Evolutionary conservation across 768 basidiomycete genomes (phyloP), one percentile per base, ranked within the genome.

Genomic region (Suillus ampliporus): DNA sequence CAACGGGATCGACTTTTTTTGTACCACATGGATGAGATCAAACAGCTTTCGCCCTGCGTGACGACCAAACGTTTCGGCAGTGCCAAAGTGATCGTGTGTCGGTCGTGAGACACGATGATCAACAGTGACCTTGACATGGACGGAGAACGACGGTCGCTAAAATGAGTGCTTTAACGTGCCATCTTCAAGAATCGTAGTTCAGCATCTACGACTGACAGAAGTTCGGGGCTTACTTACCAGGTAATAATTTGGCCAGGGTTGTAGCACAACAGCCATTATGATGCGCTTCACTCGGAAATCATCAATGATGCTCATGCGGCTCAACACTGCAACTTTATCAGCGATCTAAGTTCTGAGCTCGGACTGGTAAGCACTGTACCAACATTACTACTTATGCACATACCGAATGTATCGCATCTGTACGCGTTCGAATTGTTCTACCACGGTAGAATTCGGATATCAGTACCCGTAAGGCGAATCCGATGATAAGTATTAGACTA

Each of bases 261-360:
- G 10, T n/a, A 31, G 11, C 6, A n/a, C 50, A 31, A 51, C 50
- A 34, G 10, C 31, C 50, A 34, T 51, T 2, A 34, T 51, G 31
- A 31, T 51, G 50, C n/a, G 31, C 13, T 31, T 34, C 6, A 31
- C 48, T 5, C 5, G 11, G 10, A 50, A 50, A 50, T 28, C 50
- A 5, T 51, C 17, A 31, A 31, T n/a, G n/a, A n/a, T n/a, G n/a
- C n/a, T 34, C 19, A 51, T 7, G 50, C 1, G 28, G 19, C 2
- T 13, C n/a, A 13, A 51, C 50, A 51, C 31, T 51, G 34, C 28
- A 51, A 51, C 50, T 19, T 51, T 31, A 51, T 51, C 31, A 51
- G 19, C 10, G 2, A n/a, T 50, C 17, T 2, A 48, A 26, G 47
- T 14, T 48, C 14, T 26, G 17, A 19, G n/a, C n/a, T 31, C 31